Evolutionary conservation across 768 basidiomycete species (phyloP).

Genomic region (Leucocoprinus birnbaumii): DNA sequence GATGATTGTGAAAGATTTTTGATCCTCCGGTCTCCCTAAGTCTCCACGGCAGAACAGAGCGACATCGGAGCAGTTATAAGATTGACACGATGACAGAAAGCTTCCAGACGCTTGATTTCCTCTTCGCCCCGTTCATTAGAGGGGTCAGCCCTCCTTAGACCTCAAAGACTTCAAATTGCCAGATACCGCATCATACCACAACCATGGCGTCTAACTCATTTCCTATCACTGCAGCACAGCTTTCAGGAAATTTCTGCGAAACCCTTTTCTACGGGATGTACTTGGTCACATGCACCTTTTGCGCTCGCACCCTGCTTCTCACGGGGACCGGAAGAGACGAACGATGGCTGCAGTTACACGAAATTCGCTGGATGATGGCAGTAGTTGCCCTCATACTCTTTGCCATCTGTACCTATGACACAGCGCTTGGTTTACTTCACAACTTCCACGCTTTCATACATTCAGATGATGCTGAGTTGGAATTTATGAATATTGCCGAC

Average conservation of each 20-base stretch:
- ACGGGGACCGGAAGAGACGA: background rate
- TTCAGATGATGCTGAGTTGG: background rate
- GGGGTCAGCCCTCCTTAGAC: too few relatives aligned
- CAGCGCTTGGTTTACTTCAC: background rate
- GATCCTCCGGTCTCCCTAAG: too few relatives aligned
- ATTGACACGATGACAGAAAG: too few relatives aligned
- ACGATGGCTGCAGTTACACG: conserved; percentile 1
- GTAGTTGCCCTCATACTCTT: background rate
- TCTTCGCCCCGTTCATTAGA: too few relatives aligned
- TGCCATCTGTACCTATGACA: conserved; percentile 2
- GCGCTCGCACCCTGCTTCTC: background rate
- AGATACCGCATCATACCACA: background rate
- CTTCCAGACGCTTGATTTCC: too few relatives aligned
- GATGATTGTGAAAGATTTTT: too few relatives aligned
- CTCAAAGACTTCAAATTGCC: too few relatives aligned
- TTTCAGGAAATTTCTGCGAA: conserved; percentile 70
- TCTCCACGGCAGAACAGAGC: too few relatives aligned
- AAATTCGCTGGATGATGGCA: conserved; percentile 7
- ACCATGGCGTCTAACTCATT: background rate
- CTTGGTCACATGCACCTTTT: background rate
- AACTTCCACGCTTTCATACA: background rate
- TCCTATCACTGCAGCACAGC: conserved; percentile 82
- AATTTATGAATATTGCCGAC: background rate
- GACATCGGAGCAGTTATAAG: too few relatives aligned
- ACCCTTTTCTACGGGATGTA: conserved; percentile 3